Evolutionary conservation across 2,329 filamentous ascomycete species (phyloP), one percentile per base, ranked within the genome.

Genomic region (Mycocentrospora acerina): DNA sequence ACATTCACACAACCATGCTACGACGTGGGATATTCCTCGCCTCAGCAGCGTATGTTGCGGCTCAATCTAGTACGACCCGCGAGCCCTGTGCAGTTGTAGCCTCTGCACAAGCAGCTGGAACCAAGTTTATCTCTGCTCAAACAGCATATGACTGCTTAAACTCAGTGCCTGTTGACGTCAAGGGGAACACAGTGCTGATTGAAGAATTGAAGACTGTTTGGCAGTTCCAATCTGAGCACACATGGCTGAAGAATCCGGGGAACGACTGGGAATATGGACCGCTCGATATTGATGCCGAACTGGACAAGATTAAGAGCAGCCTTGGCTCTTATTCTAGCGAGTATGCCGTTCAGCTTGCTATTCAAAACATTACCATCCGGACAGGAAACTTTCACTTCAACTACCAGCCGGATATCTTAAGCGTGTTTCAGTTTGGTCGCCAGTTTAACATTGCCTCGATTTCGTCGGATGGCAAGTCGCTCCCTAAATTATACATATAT

Each of bases 261-360:
- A 28, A 47, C 14, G 59, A 60, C 7, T 64, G 59, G 44, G 53
- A 64, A 14, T 57, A 59, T 24, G 62, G 65, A 9, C 33, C 57
- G 1, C 41, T 67, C 7, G 68, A 70, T 26, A 42, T 70, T 7
- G 36, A 62, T 6, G 54, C 39, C 3, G 62, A 62, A n/a, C 41
- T 70, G 26, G 59, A 68, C 18, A 49, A 55, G 2, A 55, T 71
- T 22, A 48, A 55, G 27, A 44, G 42, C 12, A 57, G 53, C 15
- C 52, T 70, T 28, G 53, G 47, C n/a, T 44, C 56, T 3, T 57
- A 22, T 37, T 24, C 41, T 3, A 67, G 59, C 29, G 67, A 70
- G 42, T 70, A 67, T 34, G 60, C 62, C 5, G 62, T 69, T 11
- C 64, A 71, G 37, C 35, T 55, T 11, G 67, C 54, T 9, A 59